phyloP scores from a whole-genome alignment of 768 basidiomycete species.

The Dentipellis fragilis region DNA sequence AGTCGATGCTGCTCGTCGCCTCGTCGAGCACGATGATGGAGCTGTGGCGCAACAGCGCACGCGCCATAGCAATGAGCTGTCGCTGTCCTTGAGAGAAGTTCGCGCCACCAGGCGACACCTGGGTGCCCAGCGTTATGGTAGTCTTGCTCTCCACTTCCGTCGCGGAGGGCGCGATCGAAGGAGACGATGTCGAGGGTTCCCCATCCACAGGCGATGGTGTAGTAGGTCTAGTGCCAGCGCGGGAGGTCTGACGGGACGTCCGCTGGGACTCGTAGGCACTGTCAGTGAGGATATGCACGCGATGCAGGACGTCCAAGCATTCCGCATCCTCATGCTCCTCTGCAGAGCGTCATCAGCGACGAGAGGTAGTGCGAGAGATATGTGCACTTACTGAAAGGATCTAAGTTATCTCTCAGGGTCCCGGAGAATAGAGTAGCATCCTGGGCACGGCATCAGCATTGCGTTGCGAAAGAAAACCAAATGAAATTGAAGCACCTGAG shows the following conservation, averaged over 20 bases:
- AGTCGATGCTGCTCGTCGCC: conserved; percentile 80
- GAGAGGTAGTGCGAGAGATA: neutral
- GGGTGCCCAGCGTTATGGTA: conserved; percentile 56
- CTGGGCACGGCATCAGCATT: neutral
- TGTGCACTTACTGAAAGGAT: conserved; percentile 48
- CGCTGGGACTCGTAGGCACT: conserved; percentile 37
- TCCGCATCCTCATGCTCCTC: conserved; percentile 73
- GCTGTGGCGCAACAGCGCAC: conserved; percentile 64
- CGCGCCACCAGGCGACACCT: conserved; percentile 75
- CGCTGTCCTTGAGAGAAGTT: conserved; percentile 93
- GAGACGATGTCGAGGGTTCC: neutral
- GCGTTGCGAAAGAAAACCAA: neutral
- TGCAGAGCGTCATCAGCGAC: conserved; percentile 13
- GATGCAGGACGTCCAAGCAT: conserved; percentile 68
- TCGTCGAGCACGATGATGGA: conserved; percentile 74
- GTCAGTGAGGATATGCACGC: conserved; percentile 67
- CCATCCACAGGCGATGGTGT: conserved; percentile 11
- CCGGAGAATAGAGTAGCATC: conserved; percentile 77
- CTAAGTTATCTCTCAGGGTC: conserved; percentile 64
- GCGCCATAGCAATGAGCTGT: conserved; percentile 81
- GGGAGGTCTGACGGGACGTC: conserved; percentile 39
- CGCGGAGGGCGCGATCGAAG: neutral
- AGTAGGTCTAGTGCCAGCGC: conserved; percentile 34
- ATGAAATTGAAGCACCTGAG: conserved; percentile 20
- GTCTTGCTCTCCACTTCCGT: conserved; percentile 51